Evolutionary conservation across 1,284 basidiomycete species (phyloP), one percentile per base, ranked within the genome.

Genomic region (Malassezia furfur): DNA sequence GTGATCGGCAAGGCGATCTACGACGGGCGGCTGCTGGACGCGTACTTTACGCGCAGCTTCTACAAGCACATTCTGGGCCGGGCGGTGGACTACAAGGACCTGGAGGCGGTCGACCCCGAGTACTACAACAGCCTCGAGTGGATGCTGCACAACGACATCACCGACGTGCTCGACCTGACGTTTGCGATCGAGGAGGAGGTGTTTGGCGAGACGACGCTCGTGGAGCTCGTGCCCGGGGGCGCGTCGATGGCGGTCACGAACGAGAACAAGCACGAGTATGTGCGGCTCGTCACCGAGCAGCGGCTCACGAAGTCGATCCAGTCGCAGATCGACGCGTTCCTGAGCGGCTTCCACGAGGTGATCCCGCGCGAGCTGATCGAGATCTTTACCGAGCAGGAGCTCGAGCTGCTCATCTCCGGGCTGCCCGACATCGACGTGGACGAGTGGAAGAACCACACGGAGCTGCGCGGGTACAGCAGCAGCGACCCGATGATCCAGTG

Each of bases 361-460:
- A 88, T 91, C 60, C 88, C 90, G 14, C 63, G 66, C 46, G 62
- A 68, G 30, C 67, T 80, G 25, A 77, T 80, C 55, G 76, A 79
- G 60, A 80, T 81, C 64, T 99, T 98, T 78, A 91, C 94, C 70
- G 93, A 96, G 65, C 87, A 94, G 78, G 94, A 99, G 75, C 82
- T 99, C 38, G 94, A 98, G 76, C 81, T 96, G n/a, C 81, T 96
- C 44, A 96, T 96, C 65, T 96, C 91, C 0, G 93, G 91, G 28
- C 87, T 96, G 21, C 91, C 93, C n/a, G 91, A 94, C 66, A 91
- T 98, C 62, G 91, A 98, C 66, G 90, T 96, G 3, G 93, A 98
- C 74, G 93, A 96, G 76, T 94, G 93, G 86, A 85, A 91, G 63
- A 88, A 90, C 44, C 88, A 91, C 22, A 93, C 89, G 1, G 89